These are phyloP conservation scores for Plenodomus tracheiphilus DNA, from an alignment of 2,329 filamentous ascomycete species.

Conservation along the genomic window DNA sequence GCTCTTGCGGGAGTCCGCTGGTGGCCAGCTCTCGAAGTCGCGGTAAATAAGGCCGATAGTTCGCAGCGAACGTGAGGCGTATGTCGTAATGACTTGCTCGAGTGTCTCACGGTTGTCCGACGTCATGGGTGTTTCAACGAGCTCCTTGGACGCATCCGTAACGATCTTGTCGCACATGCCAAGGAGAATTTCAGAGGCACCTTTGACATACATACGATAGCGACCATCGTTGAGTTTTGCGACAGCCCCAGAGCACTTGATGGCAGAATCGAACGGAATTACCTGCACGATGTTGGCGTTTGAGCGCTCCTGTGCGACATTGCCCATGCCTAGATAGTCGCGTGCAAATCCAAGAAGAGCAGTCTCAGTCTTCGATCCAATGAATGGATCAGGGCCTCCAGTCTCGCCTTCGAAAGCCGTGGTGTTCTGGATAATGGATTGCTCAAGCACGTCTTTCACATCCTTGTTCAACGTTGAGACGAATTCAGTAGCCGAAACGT, in stretches of 20 bases:
- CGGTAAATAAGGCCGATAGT: conserved; percentile 84
- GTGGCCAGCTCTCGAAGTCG: conserved; percentile 84
- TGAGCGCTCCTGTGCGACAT: conserved; percentile 63
- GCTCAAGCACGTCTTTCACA: conserved; percentile 60
- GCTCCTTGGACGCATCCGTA: conserved; percentile 62
- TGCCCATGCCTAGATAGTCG: conserved; percentile 66
- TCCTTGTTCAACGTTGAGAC: conserved; percentile 55
- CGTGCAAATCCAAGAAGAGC: conserved; percentile 71
- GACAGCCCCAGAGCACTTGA: conserved; percentile 72
- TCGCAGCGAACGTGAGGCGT: conserved; percentile 77
- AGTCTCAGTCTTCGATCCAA: conserved; percentile 79
- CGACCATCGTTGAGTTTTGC: conserved; percentile 58
- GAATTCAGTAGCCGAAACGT: conserved; percentile 59
- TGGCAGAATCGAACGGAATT: conserved; percentile 64
- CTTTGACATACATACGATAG: conserved; percentile 61
- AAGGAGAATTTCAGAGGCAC: conserved; percentile 56
- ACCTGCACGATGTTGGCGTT: conserved; percentile 63
- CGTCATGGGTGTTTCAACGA: conserved; percentile 57
- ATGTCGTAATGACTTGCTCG: conserved; percentile 70
- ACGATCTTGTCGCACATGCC: conserved; percentile 57
- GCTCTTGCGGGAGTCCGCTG: conserved; percentile 57
- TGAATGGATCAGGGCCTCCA: conserved; percentile 56
- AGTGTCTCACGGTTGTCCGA: conserved; percentile 62
- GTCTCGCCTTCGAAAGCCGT: conserved; percentile 49
- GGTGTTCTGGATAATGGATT: conserved; percentile 55